Evolutionary conservation across 2,329 filamentous ascomycete species (phyloP), one percentile per base, ranked within the genome.

Genomic region (Sporothrix brasiliensis): DNA sequence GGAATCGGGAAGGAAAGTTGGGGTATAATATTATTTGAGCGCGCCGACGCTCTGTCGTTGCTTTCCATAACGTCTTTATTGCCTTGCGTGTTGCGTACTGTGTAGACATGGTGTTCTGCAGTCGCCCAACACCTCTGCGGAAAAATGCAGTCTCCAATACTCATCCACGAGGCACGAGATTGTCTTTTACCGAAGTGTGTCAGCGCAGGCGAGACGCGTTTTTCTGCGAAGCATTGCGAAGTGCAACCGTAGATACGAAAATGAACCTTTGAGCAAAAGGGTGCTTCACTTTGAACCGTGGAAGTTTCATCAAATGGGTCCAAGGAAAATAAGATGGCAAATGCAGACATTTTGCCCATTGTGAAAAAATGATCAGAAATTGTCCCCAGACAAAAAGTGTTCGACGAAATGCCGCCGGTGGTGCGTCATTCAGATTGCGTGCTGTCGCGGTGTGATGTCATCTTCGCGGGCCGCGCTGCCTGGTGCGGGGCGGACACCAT

Each of bases 381-480:
- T 6, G 34, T 34, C 6, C 34, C 34, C 9, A 34, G 7, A 14
- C 41, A 44, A 41, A 41, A 1, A 44, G 14, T 13, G 14, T 44
- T 5, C 41, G 14, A 47, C 10, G 52, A 54, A 2, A 54, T 27
- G 52, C 52, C 11, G 27, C n/a, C 27, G 27, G 53, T 39, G 14
- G 53, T 56, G 27, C 53, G 27, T 34, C 53, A 56, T 34, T 34
- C 11, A 16, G 34, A 61, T 61, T 44, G 56, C 56, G 56, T 61
- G 56, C 56, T 61, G 19, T 44, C 19, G n/a, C n/a, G 39, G 56
- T 44, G 34, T 11, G 39, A 44, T 61, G 34, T 61, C 44, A 44
- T 61, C 56, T 61, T 61, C 6, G 53, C 53, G 53, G 53, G 13
- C 53, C 27, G 53, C 27, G 7, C 53, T 56, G 53, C 34, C 30